phyloP scores from a whole-genome alignment of 2,329 filamentous ascomycete species.

The Fusarium hainanense region DNA sequence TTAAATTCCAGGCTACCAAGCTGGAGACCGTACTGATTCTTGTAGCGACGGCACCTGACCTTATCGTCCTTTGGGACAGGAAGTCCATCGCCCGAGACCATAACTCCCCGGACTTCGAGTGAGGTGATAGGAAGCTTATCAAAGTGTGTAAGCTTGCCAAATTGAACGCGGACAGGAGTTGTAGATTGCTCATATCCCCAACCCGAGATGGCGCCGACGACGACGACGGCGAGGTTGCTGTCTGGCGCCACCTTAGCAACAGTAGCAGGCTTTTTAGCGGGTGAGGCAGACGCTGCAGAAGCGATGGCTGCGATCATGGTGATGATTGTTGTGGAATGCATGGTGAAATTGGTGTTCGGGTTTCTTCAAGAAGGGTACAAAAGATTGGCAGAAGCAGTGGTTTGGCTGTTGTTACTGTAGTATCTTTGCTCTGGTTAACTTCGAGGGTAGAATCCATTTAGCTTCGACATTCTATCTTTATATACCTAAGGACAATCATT shows the following conservation, averaged over 20 bases:
- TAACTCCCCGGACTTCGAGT: neutral
- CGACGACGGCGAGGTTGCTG: neutral
- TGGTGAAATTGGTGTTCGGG: neutral
- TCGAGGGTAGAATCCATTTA: too few relatives aligned
- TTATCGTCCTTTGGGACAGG: neutral
- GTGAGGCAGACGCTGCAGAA: neutral
- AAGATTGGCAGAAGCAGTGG: rapidly evolving
- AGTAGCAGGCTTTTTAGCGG: neutral
- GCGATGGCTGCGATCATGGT: neutral
- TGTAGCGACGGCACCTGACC: neutral
- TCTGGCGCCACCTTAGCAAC: neutral
- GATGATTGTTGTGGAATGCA: neutral
- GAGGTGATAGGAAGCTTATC: neutral
- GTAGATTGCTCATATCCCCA: neutral
- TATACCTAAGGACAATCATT: too few relatives aligned
- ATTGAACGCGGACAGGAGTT: neutral
- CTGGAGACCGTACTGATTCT: neutral
- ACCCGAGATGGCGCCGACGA: neutral
- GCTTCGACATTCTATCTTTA: too few relatives aligned
- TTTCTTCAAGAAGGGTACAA: neutral
- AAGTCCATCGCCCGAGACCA: neutral
- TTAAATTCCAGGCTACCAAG: neutral
- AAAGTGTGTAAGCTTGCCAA: neutral
- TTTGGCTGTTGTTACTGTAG: neutral
- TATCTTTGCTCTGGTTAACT: neutral